Evolutionary conservation across 352 stramenopile species (phyloP), one percentile per base, ranked within the genome.

Genomic region (Pythium brachiatum): DNA sequence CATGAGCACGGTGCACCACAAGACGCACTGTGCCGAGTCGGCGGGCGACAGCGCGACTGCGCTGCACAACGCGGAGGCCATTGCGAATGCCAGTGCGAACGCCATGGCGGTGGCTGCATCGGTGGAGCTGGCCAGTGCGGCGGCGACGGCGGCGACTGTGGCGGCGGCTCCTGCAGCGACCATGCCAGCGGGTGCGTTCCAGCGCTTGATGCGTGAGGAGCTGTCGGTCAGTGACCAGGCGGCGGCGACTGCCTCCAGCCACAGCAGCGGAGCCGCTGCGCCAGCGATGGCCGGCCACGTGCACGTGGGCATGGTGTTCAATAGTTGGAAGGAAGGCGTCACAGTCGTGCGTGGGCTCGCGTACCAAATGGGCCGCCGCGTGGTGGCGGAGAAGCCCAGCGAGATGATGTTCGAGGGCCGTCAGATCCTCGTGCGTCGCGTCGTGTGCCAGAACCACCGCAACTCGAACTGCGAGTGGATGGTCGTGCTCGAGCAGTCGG

Each of bases 401-500:
- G 57, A 75, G 38, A 81, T 83, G 69, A 60, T 70, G 25, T 75
- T 75, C 53, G 50, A 77, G n/a, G 74, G 73, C 32, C 73, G 75
- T 23, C 69, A 44, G 36, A 75, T 87, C 29, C 70, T 78, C 20
- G 79, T 77, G 53, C 78, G 78, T 5, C 76, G 76, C 15, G 69
- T 85, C 12, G 53, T 89, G 64, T 90, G 81, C 66, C 79, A 90
- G 56, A 90, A 90, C 69, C 69, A 89, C 57, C 78, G 79, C 54
- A 90, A 89, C 57, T 89, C 79, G 7, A 85, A 89, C 54, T 90
- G 81, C 46, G 68, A 70, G 48, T 89, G 79, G 81, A 80, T 76
- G 62, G 65, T 90, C 15, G 65, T 82, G 62, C 63, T 90, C 23
- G 78, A 89, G 29, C 76, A 89, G 55, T 73, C 73, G 18, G 41